Evolutionary conservation across 805 yeast species (phyloP).

Genomic region (Candida quercuum): DNA sequence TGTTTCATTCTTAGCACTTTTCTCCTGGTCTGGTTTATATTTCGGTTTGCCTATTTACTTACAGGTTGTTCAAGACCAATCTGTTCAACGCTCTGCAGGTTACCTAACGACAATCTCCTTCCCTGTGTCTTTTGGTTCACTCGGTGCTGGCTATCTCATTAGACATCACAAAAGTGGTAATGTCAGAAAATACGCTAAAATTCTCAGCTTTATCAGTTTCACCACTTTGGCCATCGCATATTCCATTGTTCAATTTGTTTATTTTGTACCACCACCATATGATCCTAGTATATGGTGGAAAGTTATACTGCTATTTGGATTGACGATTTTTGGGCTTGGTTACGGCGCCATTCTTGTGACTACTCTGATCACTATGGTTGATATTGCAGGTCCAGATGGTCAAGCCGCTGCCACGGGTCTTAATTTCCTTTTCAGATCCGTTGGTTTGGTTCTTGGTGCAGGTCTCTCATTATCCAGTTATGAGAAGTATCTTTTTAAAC

Average conservation of each 20-base stretch:
- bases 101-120: conserved; percentile 32
- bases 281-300: conserved; percentile 9
- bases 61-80: conserved; percentile 24
- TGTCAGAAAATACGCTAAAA: neutral
- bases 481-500: conserved; percentile 5
- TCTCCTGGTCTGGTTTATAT: neutral
- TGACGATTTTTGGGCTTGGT: conserved; percentile 27
- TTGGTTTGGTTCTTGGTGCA: conserved; percentile 29
- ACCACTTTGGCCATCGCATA: conserved; percentile 4
- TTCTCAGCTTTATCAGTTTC: neutral
- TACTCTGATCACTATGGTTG: conserved; percentile 31
- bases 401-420: conserved; percentile 40
- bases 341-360: conserved; percentile 33
- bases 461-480: conserved; percentile 23
- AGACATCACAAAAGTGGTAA: conserved; percentile 1
- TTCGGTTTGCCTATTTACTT: conserved; percentile 1
- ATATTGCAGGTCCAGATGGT: conserved; percentile 31
- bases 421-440: conserved; percentile 36
- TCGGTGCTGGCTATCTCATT: conserved; percentile 27
- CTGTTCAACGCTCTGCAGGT: conserved; percentile 29
- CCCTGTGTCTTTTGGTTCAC: conserved; percentile 14
- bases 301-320: conserved; percentile 19
- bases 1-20: conserved; percentile 2
- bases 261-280: conserved; percentile 5
- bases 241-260: conserved; percentile 1